These are phyloP conservation scores for Lycium ferocissimum DNA, from an alignment of 257 asterid species.

Conservation along the genomic window DNA sequence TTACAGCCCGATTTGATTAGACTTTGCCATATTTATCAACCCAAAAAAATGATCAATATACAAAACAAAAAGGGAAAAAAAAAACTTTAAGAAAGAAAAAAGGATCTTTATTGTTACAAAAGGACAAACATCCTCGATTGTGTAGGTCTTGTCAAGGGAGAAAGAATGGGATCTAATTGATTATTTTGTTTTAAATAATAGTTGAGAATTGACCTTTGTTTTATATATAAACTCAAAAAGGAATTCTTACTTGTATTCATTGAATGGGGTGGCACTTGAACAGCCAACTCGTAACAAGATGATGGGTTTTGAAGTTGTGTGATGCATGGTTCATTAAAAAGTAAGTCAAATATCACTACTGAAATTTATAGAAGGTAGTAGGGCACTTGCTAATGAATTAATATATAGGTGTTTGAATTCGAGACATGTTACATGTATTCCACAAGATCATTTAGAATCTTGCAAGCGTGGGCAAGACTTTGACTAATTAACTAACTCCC, in stretches of 20 bases:
- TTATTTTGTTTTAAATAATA: not conserved
- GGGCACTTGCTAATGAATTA: no score
- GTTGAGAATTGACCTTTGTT: conserved; percentile 5
- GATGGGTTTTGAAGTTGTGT: not conserved
- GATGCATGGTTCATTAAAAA: not conserved
- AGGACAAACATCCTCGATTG: conserved; percentile 40
- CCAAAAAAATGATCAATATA: not conserved
- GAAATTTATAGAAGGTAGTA: no score
- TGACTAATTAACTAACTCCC: not conserved
- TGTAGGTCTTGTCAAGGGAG: not conserved
- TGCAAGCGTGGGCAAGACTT: not conserved
- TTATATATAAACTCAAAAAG: not conserved
- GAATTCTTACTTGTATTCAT: not conserved
- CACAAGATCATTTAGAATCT: not conserved
- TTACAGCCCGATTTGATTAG: conserved; percentile 55
- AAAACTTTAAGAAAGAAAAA: not conserved
- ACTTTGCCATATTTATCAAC: not conserved
- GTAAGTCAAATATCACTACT: not conserved
- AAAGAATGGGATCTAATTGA: not conserved
- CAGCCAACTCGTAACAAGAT: not conserved
- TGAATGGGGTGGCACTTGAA: conserved; percentile 5
- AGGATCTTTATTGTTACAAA: conserved; percentile 32
- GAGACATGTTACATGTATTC: not conserved
- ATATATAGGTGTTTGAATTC: not conserved
- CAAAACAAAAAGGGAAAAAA: not conserved